phyloP scores from a whole-genome alignment of 805 yeast species.

The Candida arabinofermentans region DNA sequence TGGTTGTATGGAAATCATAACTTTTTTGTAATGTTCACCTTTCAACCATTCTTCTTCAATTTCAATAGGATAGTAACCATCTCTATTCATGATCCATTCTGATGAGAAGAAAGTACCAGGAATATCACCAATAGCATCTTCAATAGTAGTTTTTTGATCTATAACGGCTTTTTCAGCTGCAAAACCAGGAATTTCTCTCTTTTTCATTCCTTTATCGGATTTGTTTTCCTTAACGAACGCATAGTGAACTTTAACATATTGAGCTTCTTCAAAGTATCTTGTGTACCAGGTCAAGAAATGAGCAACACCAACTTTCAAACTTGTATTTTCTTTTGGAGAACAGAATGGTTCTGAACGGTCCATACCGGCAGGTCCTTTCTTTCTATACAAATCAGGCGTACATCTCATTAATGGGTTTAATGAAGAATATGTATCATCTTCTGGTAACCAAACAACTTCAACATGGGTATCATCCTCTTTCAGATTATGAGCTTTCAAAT shows the following conservation, averaged over 20 bases:
- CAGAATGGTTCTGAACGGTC: conserved; percentile 76
- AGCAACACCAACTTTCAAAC: conserved; percentile 54
- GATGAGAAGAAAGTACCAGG: conserved; percentile 53
- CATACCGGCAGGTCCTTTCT: conserved; percentile 57
- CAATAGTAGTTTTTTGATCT: conserved; percentile 13
- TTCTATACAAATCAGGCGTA: conserved; percentile 70
- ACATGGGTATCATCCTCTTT: conserved; percentile 52
- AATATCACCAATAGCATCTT: conserved; percentile 24
- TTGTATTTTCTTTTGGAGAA: conserved; percentile 63
- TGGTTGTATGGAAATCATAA: conserved; percentile 72
- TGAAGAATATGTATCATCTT: conserved; percentile 67
- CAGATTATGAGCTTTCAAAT: conserved; percentile 71
- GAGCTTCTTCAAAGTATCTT: conserved; percentile 54
- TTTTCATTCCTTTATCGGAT: conserved; percentile 52
- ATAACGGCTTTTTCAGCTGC: conserved; percentile 16
- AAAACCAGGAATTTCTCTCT: conserved; percentile 29
- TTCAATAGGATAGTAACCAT: conserved; percentile 63
- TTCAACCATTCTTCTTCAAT: conserved; percentile 62
- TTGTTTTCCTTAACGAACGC: conserved; percentile 57
- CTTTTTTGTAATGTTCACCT: conserved; percentile 48
- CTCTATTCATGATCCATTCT: conserved; percentile 62
- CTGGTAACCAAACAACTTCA: conserved; percentile 55
- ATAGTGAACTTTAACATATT: conserved; percentile 62
- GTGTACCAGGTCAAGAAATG: conserved; percentile 84
- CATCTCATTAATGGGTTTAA: conserved; percentile 82